These are phyloP conservation scores for Talaromyces sp. DNA, from an alignment of 2,329 filamentous ascomycete genomes.

Conservation along the genomic window DNA sequence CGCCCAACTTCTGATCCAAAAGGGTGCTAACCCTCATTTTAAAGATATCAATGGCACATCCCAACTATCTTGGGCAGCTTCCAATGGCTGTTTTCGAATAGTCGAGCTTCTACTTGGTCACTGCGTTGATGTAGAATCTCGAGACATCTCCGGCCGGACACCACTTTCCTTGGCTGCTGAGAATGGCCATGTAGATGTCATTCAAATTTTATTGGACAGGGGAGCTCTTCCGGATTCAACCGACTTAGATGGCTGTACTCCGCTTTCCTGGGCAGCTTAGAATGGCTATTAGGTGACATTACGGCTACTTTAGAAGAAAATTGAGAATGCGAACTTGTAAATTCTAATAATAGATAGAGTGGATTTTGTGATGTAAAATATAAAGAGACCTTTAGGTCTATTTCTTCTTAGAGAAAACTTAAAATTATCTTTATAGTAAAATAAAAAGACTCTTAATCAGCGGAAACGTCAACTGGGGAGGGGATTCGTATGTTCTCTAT, in stretches of 20 bases:
- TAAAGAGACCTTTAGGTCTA: background rate
- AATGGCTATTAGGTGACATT: conserved; percentile 1
- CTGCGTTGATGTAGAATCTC: background rate
- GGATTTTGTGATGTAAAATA: background rate
- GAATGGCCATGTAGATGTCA: background rate
- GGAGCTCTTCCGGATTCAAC: background rate
- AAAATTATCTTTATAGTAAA: background rate
- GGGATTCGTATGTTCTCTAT: background rate
- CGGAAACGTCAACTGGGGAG: background rate
- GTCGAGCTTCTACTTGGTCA: background rate
- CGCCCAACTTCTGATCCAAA: background rate
- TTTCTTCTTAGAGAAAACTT: background rate
- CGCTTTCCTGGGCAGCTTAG: conserved; percentile 1
- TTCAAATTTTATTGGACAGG: background rate
- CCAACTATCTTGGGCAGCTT: background rate
- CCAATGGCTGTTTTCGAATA: background rate
- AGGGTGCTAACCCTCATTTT: background rate
- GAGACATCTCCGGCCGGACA: conserved; percentile 5
- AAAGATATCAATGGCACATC: too few species aligned
- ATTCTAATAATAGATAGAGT: background rate
- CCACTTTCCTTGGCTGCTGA: conserved; percentile 1
- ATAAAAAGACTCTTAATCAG: background rate
- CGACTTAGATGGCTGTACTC: conserved; percentile 5
- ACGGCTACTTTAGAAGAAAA: too few species aligned
- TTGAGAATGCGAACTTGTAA: background rate